These are phyloP conservation scores for Sugiyamaella valdiviana DNA, from an alignment of 805 yeast species.

Conservation along the genomic window DNA sequence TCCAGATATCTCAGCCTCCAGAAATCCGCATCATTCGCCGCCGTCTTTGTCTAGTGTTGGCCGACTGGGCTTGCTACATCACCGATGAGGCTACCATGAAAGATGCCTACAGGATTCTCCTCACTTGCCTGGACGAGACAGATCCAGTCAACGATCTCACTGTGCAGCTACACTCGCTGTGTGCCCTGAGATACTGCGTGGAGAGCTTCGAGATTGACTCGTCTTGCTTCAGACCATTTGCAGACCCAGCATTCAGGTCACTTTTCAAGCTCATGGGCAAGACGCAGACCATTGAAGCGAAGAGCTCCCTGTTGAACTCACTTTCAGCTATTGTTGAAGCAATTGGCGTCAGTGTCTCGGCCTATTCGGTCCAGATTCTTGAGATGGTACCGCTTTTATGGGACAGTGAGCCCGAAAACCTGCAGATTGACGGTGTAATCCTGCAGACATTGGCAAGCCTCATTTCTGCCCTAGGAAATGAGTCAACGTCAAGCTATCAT, in stretches of 20 bases:
- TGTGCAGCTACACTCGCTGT: conserved; percentile 69
- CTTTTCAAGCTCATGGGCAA: conserved; percentile 43
- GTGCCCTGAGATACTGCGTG: conserved; percentile 59
- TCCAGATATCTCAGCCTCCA: conserved; percentile 29
- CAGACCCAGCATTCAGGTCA: conserved; percentile 43
- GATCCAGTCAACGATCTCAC: conserved; percentile 59
- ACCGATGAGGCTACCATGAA: conserved; percentile 54
- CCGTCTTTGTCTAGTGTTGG: conserved; percentile 66
- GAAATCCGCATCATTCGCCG: conserved; percentile 56
- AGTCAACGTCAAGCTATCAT: conserved; percentile 18
- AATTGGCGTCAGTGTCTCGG: conserved; percentile 26
- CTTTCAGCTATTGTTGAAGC: conserved; percentile 47
- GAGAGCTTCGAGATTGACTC: conserved; percentile 80
- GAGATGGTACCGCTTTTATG: conserved; percentile 66
- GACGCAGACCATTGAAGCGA: conserved; percentile 63
- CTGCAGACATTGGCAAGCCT: conserved; percentile 32
- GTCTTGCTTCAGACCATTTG: conserved; percentile 57
- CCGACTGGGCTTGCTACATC: conserved; percentile 73
- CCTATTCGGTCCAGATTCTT: conserved; percentile 28
- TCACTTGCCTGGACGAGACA: conserved; percentile 41
- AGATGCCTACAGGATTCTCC: conserved; percentile 52
- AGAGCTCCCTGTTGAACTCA: conserved; percentile 64
- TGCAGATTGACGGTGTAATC: conserved; percentile 33
- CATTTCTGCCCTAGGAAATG: conserved; percentile 25
- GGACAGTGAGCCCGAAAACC: conserved; percentile 43